Base-by-base conservation (phyloP, 164 flowering plant genomes). In the Tetracentron sinense region DNA sequence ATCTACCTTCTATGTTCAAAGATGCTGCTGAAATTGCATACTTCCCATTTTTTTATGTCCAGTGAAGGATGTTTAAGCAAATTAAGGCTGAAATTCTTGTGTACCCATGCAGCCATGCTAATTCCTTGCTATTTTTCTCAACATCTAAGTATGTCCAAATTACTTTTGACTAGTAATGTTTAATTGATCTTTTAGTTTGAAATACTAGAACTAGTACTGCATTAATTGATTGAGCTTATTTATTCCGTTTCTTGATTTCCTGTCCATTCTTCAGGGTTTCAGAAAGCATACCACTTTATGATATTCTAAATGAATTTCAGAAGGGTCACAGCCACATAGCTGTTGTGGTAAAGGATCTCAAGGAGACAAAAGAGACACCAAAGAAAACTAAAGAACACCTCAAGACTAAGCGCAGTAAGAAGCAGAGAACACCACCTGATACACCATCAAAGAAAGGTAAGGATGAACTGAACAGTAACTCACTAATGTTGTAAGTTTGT, bases 191-290 rank as follows among this genome's bases (percentile, higher is more conserved):
- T 12, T 44, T 48, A 19, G 54, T 27, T 60, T 27, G 15, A 20
- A 20, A n/a, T 48, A 17, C 27, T 23, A 26, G 23, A 8, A 26
- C 22, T 21, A 23, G n/a, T 29, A 42, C 23, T 48, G 21, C 44
- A 22, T 22, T 55, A 4, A 17, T 25, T 49, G 28, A 3, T 20
- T 42, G 23, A 44, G 35, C 25, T 7, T 59, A 19, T 22, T 62
- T 67, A 26, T 64, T n/a, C 42, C 1, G 22, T 60, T 25, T 60
- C 55, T 63, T 64, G 44, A 33, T 65, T 55, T 42, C 20, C 17
- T 68, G 27, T 75, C 50, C 56, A 44, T 50, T 35, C 23, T 71
- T 42, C 83, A 87, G 94, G 78, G 90, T 87, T 56, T 73, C 82
- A 35, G 60, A 57, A 57, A 21, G 35, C 46, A 57, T 57, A 28